Base-by-base conservation (phyloP, 192 early-diverging fungal genomes). In the Pilobolus umbonatus region DNA sequence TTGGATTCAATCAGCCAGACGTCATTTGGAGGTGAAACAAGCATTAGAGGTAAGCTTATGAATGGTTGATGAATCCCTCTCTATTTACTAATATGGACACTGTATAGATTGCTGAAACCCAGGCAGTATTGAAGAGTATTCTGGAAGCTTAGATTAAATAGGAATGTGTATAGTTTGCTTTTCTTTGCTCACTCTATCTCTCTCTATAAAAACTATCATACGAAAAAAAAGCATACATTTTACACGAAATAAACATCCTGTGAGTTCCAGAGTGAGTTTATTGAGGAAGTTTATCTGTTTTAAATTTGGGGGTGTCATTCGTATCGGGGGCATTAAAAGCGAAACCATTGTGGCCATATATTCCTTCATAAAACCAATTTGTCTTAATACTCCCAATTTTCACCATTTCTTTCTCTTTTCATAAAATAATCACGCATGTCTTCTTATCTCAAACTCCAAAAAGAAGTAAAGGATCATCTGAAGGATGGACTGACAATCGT, bases 11-110 rank as follows among this genome's bases (percentile, higher is more conserved):
- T 72, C 79, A 30, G 89, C 92, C 0, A 79, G 91, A 39, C 70
- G 71, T 59, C 82, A 90, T 75, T 78, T 97, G 59, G 89, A 91
- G 67, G 75, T 94, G 30, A 80, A 87, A 69, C 93, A 95, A 75
- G 52, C 52, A 54, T 24, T 54, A 38, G 52, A 54, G 52, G 52
- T 54, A 54, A 49, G 19, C 22, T 35, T 1, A 35, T 1, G 29
- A 12, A 21, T 15, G 0, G 2, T 15, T 49, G 15, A 52, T 22
- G 38, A 34, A 4, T n/a, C 29, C 17, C 3, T 34, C 3, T 36
- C 2, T 42, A 1, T 42, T 12, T 42, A 4, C 39, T 42, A 15
- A 42, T 42, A 42, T 42, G 19, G 5, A 48, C n/a, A 6, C 19
- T 30, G 14, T 44, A 24, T 50, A 60, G 58, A 31, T 60, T 60